Evolutionary conservation across 1,139 yeast species (phyloP), one percentile per base, ranked within the genome.

Genomic region (Lodderomyces theae): DNA sequence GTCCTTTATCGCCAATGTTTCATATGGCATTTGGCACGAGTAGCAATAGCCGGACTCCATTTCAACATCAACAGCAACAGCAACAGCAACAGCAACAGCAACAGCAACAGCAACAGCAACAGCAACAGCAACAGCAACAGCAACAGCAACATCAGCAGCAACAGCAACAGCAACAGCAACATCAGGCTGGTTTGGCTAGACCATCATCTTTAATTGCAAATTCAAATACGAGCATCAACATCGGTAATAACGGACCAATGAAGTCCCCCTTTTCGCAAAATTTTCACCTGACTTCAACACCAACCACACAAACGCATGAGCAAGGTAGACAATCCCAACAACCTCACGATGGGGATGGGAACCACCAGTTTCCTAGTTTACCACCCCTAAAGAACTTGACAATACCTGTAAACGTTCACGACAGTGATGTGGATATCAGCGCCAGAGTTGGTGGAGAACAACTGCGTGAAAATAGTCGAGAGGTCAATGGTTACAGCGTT

Each of bases 1-100:
- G 69, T 42, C 75, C 76, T 8, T 56, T 71, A 37, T 61, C 68
- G 18, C 76, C 76, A 19, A 56, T 70, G 30, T 69, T 68, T 50
- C 72, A 66, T 49, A 73, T 66, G 45, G 57, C 63, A 22, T 65
- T 66, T 43, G 58, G 57, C 45, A 69, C 65, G 44, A 35, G 26
- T n/a, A 34, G 22, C 8, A 19, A 19, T 19, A 19, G 18, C 15
- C 5, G 31, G 31, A 6, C 31, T 6, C 18, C 31, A 28, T 15
- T 28, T 15, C 21, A 21, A 23, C 38, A 35, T 6, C 30, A 35
- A 13, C 38, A 35, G 13, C 38, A 7, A 16, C 38, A 31, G 16
- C 34, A 18, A 10, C 34, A 31, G 10, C 24, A 18, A 10, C 34
- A 31, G 19, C 24, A 18, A 4, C 24, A 18, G 24, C 24, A 31